Percentiles rank a stretch among this genome's conserved stretches.
Evolutionary conservation across 257 asterid genomes (phyloP).

Genomic region (Solanum paucissectum): DNA sequence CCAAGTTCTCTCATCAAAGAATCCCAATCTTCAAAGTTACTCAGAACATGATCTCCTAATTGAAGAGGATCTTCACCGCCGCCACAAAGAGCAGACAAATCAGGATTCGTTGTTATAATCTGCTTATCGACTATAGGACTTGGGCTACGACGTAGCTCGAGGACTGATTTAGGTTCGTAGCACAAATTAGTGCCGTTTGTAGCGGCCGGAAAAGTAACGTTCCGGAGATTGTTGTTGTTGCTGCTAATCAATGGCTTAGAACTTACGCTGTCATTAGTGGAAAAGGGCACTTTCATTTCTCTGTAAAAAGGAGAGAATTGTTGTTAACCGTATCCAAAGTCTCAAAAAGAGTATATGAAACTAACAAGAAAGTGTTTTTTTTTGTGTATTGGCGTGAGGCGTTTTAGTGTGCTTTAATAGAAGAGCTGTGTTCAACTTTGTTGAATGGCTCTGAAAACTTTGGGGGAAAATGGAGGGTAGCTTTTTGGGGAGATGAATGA

Average conservation of each 20-base stretch:
- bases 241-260: slow-evolving; percentile 17
- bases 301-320: neutral
- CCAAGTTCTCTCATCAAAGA: slow-evolving; percentile 83
- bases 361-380: neutral
- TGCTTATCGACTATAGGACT: slow-evolving; percentile 32
- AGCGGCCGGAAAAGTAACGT: slow-evolving; percentile 3
- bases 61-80: slow-evolving; percentile 41
- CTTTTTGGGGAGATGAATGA: slow-evolving; percentile 33
- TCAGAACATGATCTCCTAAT: slow-evolving; percentile 68
- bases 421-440: neutral
- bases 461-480: slow-evolving; percentile 7
- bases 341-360: neutral
- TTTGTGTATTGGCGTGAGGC: neutral
- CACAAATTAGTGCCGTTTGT: slow-evolving; percentile 3
- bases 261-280: slow-evolving; percentile 26
- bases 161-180: slow-evolving; percentile 80
- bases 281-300: slow-evolving; percentile 88
- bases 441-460: neutral
- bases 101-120: neutral
- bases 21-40: slow-evolving; percentile 63
- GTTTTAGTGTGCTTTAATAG: neutral
- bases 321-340: slow-evolving; percentile 1
- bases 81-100: neutral
- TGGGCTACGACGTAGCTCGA: slow-evolving; percentile 65
- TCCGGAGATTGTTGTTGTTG: neutral